These are phyloP conservation scores for Cytospora paraplurivora DNA, from an alignment of 2,329 filamentous ascomycete genomes.

Conservation along the genomic window DNA sequence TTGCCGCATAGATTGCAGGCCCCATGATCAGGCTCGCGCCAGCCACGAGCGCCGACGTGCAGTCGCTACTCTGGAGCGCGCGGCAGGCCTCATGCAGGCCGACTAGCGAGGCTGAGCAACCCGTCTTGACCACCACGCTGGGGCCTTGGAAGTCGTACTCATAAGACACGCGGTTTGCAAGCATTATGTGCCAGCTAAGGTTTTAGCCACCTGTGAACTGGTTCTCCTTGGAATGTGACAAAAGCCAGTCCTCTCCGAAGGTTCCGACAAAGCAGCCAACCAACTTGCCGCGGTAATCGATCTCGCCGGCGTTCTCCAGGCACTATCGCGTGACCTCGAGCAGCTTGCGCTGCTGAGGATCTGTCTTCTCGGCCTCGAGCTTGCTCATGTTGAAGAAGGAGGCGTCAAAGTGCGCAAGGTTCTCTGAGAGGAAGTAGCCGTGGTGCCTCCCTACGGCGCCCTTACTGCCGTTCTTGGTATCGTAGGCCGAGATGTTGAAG, in stretches of 20 bases:
- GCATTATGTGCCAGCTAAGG: constrained; percentile 35
- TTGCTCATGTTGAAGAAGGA: constrained; percentile 26
- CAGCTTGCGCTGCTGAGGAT: constrained; percentile 32
- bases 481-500: constrained; percentile 33
- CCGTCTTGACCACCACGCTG: background rate
- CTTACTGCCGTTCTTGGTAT: constrained; percentile 18
- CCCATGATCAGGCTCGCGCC: constrained; percentile 34
- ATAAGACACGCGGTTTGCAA: constrained; percentile 37
- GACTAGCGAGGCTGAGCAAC: constrained; percentile 39
- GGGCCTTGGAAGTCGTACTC: constrained; percentile 32
- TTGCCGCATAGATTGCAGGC: constrained; percentile 32
- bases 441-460: constrained; percentile 6
- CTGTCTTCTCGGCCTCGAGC: constrained; percentile 23
- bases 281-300: constrained; percentile 35
- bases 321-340: constrained; percentile 31
- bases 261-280: constrained; percentile 40
- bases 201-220: constrained; percentile 32
- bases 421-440: constrained; percentile 28
- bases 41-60: constrained; percentile 33
- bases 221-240: constrained; percentile 31
- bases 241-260: constrained; percentile 38
- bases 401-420: constrained; percentile 21
- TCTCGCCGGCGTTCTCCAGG: constrained; percentile 32
- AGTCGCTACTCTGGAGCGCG: constrained; percentile 35
- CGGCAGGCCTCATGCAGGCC: constrained; percentile 39